Percentiles rank a stretch among this genome's conserved stretches.
Conservation (phyloP, 768 basidiomycete genomes). For the Calocera viscosa region DNA sequence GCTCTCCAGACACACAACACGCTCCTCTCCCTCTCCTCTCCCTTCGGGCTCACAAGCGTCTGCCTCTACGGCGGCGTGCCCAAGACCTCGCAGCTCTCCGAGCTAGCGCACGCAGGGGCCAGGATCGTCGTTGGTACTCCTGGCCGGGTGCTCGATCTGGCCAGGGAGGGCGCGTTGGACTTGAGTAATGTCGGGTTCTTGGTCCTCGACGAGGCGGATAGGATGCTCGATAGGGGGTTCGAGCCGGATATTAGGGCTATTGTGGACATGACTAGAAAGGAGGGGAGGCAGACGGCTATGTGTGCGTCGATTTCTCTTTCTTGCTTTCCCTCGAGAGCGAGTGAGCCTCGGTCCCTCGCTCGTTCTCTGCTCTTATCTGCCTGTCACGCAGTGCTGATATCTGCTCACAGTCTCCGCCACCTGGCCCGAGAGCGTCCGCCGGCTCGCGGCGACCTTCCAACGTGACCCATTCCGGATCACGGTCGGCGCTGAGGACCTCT, state of each 20-base stretch:
- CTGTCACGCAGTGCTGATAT: no score
- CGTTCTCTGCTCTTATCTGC: no score
- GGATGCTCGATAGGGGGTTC: slow-evolving; percentile 97
- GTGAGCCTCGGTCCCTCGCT: no score
- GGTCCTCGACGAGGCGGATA: slow-evolving; percentile 93
- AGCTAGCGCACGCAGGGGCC: slow-evolving; percentile 42
- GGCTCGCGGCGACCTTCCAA: slow-evolving; percentile 80
- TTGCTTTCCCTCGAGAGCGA: no score
- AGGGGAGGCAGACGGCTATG: slow-evolving; percentile 81
- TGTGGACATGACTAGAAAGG: slow-evolving; percentile 58
- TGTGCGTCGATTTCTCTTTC: slow-evolving; percentile 50
- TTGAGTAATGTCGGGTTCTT: slow-evolving; percentile 77
- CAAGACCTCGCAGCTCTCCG: slow-evolving; percentile 67
- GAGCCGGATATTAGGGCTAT: slow-evolving; percentile 94
- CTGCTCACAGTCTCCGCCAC: slow-evolving; percentile 91
- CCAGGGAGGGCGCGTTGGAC: slow-evolving; percentile 74
- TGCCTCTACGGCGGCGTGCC: slow-evolving; percentile 93
- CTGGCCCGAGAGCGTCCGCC: slow-evolving; percentile 90
- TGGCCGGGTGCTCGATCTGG: slow-evolving; percentile 83
- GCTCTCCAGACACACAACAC: slow-evolving; percentile 91
- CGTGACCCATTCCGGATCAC: slow-evolving; percentile 76
- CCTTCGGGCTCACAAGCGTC: slow-evolving; percentile 64
- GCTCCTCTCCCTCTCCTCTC: slow-evolving; percentile 56
- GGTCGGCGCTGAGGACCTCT: slow-evolving; percentile 88
- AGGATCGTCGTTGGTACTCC: slow-evolving; percentile 91